phyloP scores from a whole-genome alignment of 2,329 filamentous ascomycete species.

The Ceratocystis harringtonii region DNA sequence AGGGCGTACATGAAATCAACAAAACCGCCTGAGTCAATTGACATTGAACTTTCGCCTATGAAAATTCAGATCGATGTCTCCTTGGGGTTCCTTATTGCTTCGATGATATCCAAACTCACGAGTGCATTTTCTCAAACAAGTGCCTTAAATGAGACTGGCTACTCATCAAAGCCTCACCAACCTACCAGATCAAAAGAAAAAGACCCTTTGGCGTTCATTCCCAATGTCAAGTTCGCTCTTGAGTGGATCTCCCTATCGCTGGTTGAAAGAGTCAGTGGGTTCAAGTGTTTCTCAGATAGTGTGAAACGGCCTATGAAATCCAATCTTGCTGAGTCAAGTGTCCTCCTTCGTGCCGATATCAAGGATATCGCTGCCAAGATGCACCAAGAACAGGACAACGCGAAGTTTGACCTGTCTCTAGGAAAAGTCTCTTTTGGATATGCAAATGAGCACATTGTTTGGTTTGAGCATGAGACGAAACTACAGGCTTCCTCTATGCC shows the following conservation, averaged over 20 bases:
- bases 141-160: slow-evolving; percentile 14
- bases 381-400: background rate
- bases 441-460: slow-evolving; percentile 45
- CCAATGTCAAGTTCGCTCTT: slow-evolving; percentile 30
- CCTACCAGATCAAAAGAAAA: background rate
- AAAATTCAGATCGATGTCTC: slow-evolving; percentile 41
- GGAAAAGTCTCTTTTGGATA: slow-evolving; percentile 44
- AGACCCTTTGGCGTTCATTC: slow-evolving; percentile 7
- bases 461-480: slow-evolving; percentile 42
- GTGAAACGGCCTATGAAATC: slow-evolving; percentile 19
- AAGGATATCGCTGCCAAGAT: slow-evolving; percentile 24
- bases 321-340: slow-evolving; percentile 23
- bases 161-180: background rate
- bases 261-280: slow-evolving; percentile 37
- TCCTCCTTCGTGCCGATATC: slow-evolving; percentile 38
- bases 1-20: slow-evolving; percentile 18
- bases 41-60: slow-evolving; percentile 38
- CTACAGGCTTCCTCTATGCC: slow-evolving; percentile 47
- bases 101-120: slow-evolving; percentile 35
- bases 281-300: slow-evolving; percentile 36
- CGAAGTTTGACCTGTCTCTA: slow-evolving; percentile 22
- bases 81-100: slow-evolving; percentile 39
- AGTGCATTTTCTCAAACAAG: slow-evolving; percentile 27
- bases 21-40: slow-evolving; percentile 27
- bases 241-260: slow-evolving; percentile 41